phyloP scores from a whole-genome alignment of 805 yeast genomes.

The Metschnikowia lunata region DNA sequence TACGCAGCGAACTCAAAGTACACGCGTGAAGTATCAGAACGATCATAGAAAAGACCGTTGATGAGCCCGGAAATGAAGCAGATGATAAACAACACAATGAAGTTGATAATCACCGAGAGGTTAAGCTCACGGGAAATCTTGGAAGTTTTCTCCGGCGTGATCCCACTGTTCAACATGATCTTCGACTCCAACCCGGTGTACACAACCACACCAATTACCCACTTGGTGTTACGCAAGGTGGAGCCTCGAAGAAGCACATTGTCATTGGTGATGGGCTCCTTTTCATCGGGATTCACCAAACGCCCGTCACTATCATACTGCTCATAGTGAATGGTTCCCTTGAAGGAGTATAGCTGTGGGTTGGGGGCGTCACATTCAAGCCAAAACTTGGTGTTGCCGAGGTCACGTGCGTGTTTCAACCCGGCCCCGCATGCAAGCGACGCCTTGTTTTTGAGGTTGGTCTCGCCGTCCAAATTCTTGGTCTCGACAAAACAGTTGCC shows the following conservation, averaged over 20 bases:
- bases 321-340: slow-evolving; percentile 59
- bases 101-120: slow-evolving; percentile 60
- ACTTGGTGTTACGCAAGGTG: slow-evolving; percentile 66
- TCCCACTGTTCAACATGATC: slow-evolving; percentile 73
- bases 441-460: slow-evolving; percentile 49
- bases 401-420: slow-evolving; percentile 53
- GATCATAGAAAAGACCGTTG: slow-evolving; percentile 60
- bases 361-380: slow-evolving; percentile 74
- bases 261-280: slow-evolving; percentile 58
- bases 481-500: slow-evolving; percentile 61
- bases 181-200: slow-evolving; percentile 76
- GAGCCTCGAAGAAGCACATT: slow-evolving; percentile 70
- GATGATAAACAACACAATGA: slow-evolving; percentile 53
- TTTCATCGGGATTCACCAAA: slow-evolving; percentile 32
- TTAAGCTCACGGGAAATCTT: slow-evolving; percentile 64
- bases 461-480: slow-evolving; percentile 24
- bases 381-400: slow-evolving; percentile 54
- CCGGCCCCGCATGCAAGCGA: slow-evolving; percentile 52
- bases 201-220: slow-evolving; percentile 72
- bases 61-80: slow-evolving; percentile 68
- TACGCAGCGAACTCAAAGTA: slow-evolving; percentile 61
- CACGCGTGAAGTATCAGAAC: slow-evolving; percentile 40
- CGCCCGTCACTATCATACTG: slow-evolving; percentile 29
- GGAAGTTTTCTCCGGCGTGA: slow-evolving; percentile 70
- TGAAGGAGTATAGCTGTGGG: slow-evolving; percentile 57